phyloP scores from a whole-genome alignment of 192 early-diverging fungal genomes.

The Helicostylum pulchrum region DNA sequence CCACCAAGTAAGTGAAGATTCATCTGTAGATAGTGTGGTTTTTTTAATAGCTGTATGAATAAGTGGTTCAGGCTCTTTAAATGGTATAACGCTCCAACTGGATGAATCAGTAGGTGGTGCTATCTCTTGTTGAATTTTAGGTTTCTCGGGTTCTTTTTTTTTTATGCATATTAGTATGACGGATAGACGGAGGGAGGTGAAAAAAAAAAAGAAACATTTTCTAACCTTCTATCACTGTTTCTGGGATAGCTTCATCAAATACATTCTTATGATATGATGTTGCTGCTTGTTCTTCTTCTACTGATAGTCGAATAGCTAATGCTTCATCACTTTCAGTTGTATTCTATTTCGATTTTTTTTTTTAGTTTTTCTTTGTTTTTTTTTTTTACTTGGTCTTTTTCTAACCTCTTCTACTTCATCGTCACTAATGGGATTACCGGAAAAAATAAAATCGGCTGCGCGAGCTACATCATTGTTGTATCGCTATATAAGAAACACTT shows the following conservation, averaged over 20 bases:
- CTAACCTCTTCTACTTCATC: conserved; percentile 20
- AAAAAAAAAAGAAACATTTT: too few species aligned
- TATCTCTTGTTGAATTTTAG: background rate
- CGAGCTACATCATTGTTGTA: conserved; percentile 39
- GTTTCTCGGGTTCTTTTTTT: too few species aligned
- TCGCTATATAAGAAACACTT: conserved; percentile 6
- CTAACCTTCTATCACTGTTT: background rate
- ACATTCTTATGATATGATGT: background rate
- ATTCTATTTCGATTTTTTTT: background rate
- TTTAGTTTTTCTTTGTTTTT: background rate
- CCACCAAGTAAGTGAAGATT: conserved; percentile 28
- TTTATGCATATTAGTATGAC: too few species aligned
- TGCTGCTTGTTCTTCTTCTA: background rate
- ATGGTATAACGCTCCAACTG: conserved; percentile 21
- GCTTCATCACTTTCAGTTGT: background rate
- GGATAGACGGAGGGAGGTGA: too few species aligned
- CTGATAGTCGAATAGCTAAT: background rate
- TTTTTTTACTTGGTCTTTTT: background rate
- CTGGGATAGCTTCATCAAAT: background rate
- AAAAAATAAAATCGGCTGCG: conserved; percentile 42
- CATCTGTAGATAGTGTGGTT: too few species aligned
- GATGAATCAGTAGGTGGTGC: background rate
- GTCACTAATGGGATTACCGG: conserved; percentile 20
- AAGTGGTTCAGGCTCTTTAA: background rate
- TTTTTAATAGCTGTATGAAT: too few species aligned